Evolutionary conservation across 2,329 filamentous ascomycete species (phyloP), one percentile per base, ranked within the genome.

Genomic region (Colletotrichum costaricense): DNA sequence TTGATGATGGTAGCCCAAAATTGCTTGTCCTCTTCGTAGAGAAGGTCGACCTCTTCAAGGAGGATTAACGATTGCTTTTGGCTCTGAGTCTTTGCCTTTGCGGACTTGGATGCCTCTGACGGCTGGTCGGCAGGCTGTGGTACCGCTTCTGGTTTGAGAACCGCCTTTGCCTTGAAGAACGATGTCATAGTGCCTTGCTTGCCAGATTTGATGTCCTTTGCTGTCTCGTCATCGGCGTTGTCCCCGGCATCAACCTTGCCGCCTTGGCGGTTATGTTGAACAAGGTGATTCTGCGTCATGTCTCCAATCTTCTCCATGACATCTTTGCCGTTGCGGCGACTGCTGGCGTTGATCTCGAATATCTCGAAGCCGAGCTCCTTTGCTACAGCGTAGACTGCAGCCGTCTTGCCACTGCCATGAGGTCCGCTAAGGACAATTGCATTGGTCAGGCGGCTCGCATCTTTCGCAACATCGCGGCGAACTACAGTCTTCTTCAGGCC

Each of bases 51-150:
- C 82, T 99, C 97, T 82, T 99, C 97, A 1, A 99, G 87, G 2
- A 99, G 86, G 74, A 99, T 98, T 24, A 99, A 85, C 0, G 96
- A 98, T 82, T 99, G 97, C 78, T 97, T 97, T 81, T 98, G 96
- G 6, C 42, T 59, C 42, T 73, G 72, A 30, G 85, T 81, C 76
- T 88, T 88, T 73, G 81, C 69, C 2, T 64, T 77, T 72, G 35
- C 63, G 4, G 30, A 22, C 55, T 72, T 71, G 30, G 30, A 11
- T 28, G 66, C 28, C 11, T 55, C 63, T 12, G 26, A 35, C 19
- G 42, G 35, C 14, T 72, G 74, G n/a, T 67, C 58, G 3, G 19
- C n/a, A 78, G 67, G 26, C 28, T 78, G 64, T 28, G 76, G 54
- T 67, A 73, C 75, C 2, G 69, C 35, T 28, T 78, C 75, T 24